Percentiles rank a stretch among this genome's conserved stretches.
Conservation (phyloP, 2,329 filamentous ascomycete genomes). For the Juglanconis oblonga region DNA sequence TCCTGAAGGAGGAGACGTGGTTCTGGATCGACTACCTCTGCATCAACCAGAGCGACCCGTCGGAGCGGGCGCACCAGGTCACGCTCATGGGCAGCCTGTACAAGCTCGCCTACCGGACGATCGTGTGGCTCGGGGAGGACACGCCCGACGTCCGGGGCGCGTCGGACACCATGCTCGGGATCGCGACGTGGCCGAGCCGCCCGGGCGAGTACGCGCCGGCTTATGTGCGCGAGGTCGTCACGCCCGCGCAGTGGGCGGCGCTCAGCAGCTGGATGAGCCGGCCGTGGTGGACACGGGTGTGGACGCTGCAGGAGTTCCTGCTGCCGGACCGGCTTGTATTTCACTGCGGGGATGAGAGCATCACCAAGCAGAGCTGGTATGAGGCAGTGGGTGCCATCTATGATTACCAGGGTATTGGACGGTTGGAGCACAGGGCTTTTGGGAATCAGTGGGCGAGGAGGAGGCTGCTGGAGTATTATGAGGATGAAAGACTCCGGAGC, state of each 20-base stretch:
- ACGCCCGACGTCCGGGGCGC: neutral
- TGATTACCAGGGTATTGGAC: neutral
- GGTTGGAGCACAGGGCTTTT: neutral
- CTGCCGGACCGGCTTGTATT: neutral
- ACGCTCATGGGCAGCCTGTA: neutral
- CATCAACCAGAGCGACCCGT: neutral
- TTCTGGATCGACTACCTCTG: conserved; percentile 7
- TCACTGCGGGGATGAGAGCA: neutral
- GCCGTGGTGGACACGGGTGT: conserved; percentile 5
- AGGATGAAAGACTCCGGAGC: neutral
- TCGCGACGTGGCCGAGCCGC: neutral
- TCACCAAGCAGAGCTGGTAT: neutral
- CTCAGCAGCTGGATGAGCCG: neutral
- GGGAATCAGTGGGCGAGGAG: conserved; percentile 4
- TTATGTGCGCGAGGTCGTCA: neutral
- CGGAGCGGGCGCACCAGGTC: neutral
- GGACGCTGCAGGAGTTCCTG: conserved; percentile 8
- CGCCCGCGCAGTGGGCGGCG: neutral
- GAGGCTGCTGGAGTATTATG: neutral
- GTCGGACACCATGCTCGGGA: neutral
- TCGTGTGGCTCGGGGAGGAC: neutral
- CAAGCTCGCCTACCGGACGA: neutral
- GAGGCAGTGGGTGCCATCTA: neutral
- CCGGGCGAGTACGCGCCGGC: neutral
- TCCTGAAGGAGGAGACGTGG: neutral